Evolutionary conservation across 2,329 filamentous ascomycete species (phyloP).

Genomic region (Erysiphe neolycopersici): DNA sequence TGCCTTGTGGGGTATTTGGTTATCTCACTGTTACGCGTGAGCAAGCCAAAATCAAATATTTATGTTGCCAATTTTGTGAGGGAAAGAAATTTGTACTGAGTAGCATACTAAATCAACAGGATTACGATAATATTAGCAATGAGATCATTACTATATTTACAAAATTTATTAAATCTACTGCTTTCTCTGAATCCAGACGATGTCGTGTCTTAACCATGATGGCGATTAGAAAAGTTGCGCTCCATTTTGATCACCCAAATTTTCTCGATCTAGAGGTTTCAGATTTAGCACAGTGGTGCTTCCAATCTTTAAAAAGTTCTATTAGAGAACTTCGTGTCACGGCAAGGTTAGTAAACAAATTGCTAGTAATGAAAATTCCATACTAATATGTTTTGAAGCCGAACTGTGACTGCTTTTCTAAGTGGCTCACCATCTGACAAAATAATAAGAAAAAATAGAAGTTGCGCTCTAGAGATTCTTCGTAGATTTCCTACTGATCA

Average conservation of each 20-base stretch:
- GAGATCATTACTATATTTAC: conserved; percentile 20
- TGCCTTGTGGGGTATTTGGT: conserved; percentile 27
- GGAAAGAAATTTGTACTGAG: conserved; percentile 2
- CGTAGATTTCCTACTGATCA: conserved; percentile 33
- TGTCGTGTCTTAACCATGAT: conserved; percentile 46
- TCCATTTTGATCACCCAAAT: conserved; percentile 31
- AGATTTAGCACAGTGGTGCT: conserved; percentile 48
- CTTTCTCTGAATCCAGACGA: conserved; percentile 26
- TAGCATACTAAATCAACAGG: conserved; percentile 3
- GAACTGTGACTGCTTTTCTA: conserved; percentile 40
- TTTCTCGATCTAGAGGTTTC: conserved; percentile 43
- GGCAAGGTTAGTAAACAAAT: conserved; percentile 27
- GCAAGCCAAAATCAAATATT: conserved; percentile 8
- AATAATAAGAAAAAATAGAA: conserved; percentile 28
- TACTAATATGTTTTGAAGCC: conserved; percentile 17
- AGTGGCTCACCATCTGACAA: conserved; percentile 17
- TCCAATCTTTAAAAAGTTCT: conserved; percentile 61
- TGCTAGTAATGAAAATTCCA: background rate
- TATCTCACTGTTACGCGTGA: conserved; percentile 15
- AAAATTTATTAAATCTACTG: conserved; percentile 17
- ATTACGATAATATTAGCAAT: conserved; percentile 10
- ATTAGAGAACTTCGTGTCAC: conserved; percentile 62
- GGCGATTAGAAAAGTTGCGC: conserved; percentile 38
- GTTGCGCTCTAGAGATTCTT: conserved; percentile 42
- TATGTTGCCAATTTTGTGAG: conserved; percentile 12